A percentile compares a stretch with the other conserved stretches of the same genome.
phyloP scores from a whole-genome alignment of 2,329 filamentous ascomycete genomes.

The Trichoderma harzianum region DNA sequence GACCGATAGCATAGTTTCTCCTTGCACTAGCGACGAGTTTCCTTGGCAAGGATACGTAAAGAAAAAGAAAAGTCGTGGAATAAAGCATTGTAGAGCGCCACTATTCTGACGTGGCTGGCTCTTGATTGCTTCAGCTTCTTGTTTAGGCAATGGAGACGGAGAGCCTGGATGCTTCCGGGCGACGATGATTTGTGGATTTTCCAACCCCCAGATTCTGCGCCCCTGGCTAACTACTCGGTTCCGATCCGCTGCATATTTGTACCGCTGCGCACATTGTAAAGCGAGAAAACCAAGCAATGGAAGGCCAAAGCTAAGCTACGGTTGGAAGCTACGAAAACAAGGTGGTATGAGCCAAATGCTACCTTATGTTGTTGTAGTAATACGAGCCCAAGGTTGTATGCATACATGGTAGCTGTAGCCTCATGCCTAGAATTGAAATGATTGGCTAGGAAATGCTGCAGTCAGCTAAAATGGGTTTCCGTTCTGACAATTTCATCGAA shows the following conservation, averaged over 20 bases:
- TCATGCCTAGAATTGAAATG: background rate
- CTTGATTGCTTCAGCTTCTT: slow-evolving; percentile 5
- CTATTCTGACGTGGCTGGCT: background rate
- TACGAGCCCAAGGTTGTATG: background rate
- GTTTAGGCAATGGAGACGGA: background rate
- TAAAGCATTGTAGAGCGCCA: background rate
- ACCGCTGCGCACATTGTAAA: background rate
- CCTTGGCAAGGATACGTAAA: background rate
- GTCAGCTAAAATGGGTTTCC: background rate
- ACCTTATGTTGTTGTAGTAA: background rate
- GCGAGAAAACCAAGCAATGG: background rate
- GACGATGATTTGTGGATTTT: slow-evolving; percentile 5
- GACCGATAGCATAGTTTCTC: background rate
- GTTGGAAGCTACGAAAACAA: background rate
- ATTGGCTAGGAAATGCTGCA: background rate
- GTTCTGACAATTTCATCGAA: background rate
- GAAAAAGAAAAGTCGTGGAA: background rate
- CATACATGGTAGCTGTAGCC: background rate
- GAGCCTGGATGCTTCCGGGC: background rate
- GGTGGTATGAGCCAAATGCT: background rate
- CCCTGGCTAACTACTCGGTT: background rate
- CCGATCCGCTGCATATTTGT: background rate
- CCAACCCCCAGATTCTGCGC: slow-evolving; percentile 6
- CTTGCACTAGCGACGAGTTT: background rate
- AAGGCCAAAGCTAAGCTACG: background rate